A percentile compares a stretch with the other conserved stretches of the same genome.
phyloP scores from a whole-genome alignment of 106 monocot species.

The Dactylorhiza incarnata region DNA sequence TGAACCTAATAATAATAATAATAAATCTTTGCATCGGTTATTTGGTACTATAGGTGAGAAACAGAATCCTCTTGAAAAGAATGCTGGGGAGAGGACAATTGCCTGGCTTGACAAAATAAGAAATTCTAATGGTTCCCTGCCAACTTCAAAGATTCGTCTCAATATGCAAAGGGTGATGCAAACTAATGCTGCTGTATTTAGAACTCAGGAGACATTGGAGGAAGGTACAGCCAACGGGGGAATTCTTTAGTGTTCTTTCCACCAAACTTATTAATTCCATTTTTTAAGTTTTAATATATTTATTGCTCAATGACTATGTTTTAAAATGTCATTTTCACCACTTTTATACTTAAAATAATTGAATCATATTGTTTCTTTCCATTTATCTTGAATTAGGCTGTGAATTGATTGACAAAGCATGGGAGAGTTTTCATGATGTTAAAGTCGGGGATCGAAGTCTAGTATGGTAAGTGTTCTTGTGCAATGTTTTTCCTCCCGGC shows the following conservation, averaged over 20 bases:
- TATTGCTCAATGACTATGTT: not conserved
- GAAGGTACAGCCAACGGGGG: conserved; percentile 46
- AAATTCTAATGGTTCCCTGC: conserved; percentile 78
- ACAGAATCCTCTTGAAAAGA: conserved; percentile 70
- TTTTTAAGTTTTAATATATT: not conserved
- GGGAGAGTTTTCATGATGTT: conserved; percentile 81
- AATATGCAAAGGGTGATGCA: conserved; percentile 99
- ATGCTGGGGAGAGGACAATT: conserved; percentile 86
- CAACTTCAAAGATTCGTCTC: conserved; percentile 89
- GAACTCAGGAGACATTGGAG: conserved; percentile 88
- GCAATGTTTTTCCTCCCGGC: not conserved
- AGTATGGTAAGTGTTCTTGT: conserved; percentile 54
- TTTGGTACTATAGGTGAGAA: conserved; percentile 44
- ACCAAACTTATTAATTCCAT: not conserved
- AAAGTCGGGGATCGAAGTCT: conserved; percentile 66
- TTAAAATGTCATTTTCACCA: not conserved
- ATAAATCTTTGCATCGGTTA: not conserved
- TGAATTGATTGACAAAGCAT: conserved; percentile 71
- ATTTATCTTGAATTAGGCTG: conserved; percentile 45
- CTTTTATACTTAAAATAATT: not conserved
- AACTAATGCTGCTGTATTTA: conserved; percentile 97
- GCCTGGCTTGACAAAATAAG: conserved; percentile 89
- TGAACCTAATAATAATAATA: not conserved
- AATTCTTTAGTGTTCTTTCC: not conserved
- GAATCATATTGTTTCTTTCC: not conserved